Conservation (phyloP, 305 asterid species). For the Vinca major region DNA sequence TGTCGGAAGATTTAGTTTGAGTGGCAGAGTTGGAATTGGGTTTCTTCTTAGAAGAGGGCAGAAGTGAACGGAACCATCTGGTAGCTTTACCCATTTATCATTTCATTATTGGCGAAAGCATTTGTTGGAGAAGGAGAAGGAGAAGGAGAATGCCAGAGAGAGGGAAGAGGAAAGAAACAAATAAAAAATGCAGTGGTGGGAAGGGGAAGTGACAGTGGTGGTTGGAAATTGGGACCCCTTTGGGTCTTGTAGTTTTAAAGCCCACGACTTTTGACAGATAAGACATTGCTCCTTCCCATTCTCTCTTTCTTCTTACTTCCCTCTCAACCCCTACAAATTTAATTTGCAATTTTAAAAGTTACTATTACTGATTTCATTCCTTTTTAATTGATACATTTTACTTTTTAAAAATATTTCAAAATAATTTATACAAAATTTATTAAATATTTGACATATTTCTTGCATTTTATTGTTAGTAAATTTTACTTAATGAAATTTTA, state of each 20-base stretch:
- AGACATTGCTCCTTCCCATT: conserved; percentile 15
- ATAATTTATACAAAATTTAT: too few relatives aligned
- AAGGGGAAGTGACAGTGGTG: conserved; percentile 21
- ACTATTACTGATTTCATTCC: too few relatives aligned
- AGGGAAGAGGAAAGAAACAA: too few relatives aligned
- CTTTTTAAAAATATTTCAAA: too few relatives aligned
- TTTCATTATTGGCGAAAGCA: neutral
- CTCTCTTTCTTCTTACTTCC: neutral
- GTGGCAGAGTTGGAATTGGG: conserved; percentile 16
- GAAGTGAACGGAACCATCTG: conserved; percentile 68
- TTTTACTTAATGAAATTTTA: too few relatives aligned
- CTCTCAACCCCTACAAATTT: neutral
- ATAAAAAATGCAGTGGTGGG: conserved; percentile 9
- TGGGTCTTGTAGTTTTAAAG: conserved; percentile 19
- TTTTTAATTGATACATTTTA: too few relatives aligned
- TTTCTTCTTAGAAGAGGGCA: conserved; percentile 28
- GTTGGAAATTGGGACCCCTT: conserved; percentile 30
- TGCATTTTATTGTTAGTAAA: too few relatives aligned
- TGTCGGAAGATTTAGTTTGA: conserved; percentile 16
- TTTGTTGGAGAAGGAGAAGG: too few relatives aligned
- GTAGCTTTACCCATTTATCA: conserved; percentile 65
- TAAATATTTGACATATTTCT: too few relatives aligned
- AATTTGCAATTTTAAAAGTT: too few relatives aligned
- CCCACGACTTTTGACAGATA: conserved; percentile 47
- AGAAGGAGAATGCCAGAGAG: too few relatives aligned